Conservation (phyloP, 257 asterid species). For the Verbena officinalis region DNA sequence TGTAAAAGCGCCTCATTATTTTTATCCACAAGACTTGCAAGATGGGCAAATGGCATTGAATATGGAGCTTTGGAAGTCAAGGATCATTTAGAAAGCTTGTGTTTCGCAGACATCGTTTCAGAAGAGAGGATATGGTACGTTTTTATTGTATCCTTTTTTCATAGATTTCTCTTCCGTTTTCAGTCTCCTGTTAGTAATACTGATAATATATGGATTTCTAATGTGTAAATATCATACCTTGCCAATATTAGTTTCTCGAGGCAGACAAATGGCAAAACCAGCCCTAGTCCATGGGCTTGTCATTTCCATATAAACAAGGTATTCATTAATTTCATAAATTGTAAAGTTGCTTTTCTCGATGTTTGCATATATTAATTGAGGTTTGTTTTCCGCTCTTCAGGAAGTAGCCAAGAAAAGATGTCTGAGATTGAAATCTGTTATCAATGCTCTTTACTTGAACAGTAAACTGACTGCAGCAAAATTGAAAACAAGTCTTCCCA, state of each 20-base stretch:
- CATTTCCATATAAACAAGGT: constrained; percentile 87
- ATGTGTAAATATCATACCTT: constrained; percentile 29
- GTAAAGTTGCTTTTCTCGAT: constrained; percentile 1
- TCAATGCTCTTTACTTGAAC: constrained; percentile 59
- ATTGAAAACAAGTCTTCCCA: constrained; percentile 53
- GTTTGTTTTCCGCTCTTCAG: constrained; percentile 47
- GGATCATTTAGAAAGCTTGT: constrained; percentile 70
- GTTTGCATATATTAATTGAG: constrained; percentile 21
- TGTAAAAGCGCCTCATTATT: constrained; percentile 72
- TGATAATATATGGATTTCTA: constrained; percentile 20
- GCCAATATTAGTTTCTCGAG: constrained; percentile 48
- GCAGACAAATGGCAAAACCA: constrained; percentile 36
- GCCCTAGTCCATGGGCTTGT: constrained; percentile 67
- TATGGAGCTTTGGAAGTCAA: constrained; percentile 88
- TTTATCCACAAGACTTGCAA: constrained; percentile 65
- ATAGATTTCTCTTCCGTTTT: constrained; percentile 7
- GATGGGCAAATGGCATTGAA: constrained; percentile 69
- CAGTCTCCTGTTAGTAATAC: constrained; percentile 13
- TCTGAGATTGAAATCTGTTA: constrained; percentile 53
- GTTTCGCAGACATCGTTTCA: constrained; percentile 70
- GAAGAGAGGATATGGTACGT: constrained; percentile 64
- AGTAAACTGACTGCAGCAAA: constrained; percentile 41
- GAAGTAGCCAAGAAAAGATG: constrained; percentile 59
- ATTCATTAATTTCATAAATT: constrained; percentile 21
- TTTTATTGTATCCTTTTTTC: constrained; percentile 11